Evolutionary conservation across 192 early-diverging fungal species (phyloP), one percentile per base, ranked within the genome.

Genomic region (Linnemannia schmuckeri): DNA sequence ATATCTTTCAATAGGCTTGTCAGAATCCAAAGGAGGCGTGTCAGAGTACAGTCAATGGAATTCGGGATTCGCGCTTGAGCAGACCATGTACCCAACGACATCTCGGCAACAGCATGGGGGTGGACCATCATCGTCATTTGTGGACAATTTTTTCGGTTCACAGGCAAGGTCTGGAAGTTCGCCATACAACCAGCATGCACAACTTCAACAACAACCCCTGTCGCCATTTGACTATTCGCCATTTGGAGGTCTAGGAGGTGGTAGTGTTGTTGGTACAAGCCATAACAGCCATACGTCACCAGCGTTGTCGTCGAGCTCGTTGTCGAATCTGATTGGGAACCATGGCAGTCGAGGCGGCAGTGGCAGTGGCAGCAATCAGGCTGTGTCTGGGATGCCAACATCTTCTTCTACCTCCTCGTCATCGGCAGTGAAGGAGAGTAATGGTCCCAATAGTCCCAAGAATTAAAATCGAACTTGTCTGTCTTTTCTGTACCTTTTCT

Each of bases 31-130:
- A 41, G 71, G 74, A 57, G 72, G 70, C 41, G 68, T 81, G 8
- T 78, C 85, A 7, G 85, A 87, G 38, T 87, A 87, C 52, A 87
- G 85, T 71, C 85, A 87, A 66, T 87, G 85, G 85, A 87, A 87
- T 54, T 87, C 79, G 41, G 85, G 85, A 27, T 87, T 87, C 42
- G 76, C 80, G 18, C 63, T 87, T 18, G 85, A 87, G 7, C 79
- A 81, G n/a, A 63, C 79, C 49, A 81, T 87, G 80, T 80, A 85
- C 37, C 76, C 77, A 52, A 41, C 69, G 6, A 37, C 73, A 17
- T 41, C 57, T 27, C 76, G 42, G n/a, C 83, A 76, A 55, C 78
- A 80, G 37, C 76, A 77, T 27, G 24, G 49, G 3, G 17, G 18
- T 52, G 46, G 40, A 27, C 44, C 71, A 13, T 66, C 76, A 20